Evolutionary conservation across 306 rosid genomes (phyloP).

Genomic region (Sicyos baderoa): DNA sequence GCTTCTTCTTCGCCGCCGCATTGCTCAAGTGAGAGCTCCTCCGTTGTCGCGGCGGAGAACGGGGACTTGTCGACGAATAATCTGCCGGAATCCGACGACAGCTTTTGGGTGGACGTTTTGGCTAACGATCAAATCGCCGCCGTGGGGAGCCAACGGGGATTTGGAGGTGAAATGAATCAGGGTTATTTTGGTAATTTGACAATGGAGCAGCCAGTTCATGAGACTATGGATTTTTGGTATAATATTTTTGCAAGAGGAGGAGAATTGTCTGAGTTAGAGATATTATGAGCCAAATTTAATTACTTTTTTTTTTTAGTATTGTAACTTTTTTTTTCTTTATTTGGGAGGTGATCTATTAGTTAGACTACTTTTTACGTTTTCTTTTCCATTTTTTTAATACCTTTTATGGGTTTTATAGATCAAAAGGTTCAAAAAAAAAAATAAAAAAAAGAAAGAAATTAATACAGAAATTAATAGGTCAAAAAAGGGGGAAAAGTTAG

Average conservation of each 20-base stretch:
- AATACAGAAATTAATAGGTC: too few relatives aligned
- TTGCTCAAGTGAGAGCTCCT: constrained; percentile 45
- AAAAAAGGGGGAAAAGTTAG: too few relatives aligned
- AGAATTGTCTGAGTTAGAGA: constrained; percentile 26
- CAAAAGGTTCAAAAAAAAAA: too few relatives aligned
- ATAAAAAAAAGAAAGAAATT: too few relatives aligned
- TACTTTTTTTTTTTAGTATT: background rate
- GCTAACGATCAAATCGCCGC: constrained; percentile 23
- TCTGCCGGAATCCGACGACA: constrained; percentile 43
- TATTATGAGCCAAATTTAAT: background rate
- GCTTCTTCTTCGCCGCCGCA: constrained; percentile 32
- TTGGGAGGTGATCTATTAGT: too few relatives aligned
- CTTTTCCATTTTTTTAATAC: too few relatives aligned
- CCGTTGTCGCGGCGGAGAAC: constrained; percentile 15
- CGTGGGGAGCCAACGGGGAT: constrained; percentile 18
- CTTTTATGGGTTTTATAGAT: too few relatives aligned
- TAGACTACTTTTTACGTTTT: too few relatives aligned
- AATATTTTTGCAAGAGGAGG: constrained; percentile 42
- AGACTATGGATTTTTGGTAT: constrained; percentile 54
- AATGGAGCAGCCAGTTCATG: constrained; percentile 10
- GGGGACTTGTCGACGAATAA: constrained; percentile 22
- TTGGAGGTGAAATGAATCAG: background rate
- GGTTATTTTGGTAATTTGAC: background rate
- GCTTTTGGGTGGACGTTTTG: constrained; percentile 63
- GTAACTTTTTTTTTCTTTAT: background rate